Evolutionary conservation across 129 eudicot species (phyloP).

Genomic region (Helianthus annuus): DNA sequence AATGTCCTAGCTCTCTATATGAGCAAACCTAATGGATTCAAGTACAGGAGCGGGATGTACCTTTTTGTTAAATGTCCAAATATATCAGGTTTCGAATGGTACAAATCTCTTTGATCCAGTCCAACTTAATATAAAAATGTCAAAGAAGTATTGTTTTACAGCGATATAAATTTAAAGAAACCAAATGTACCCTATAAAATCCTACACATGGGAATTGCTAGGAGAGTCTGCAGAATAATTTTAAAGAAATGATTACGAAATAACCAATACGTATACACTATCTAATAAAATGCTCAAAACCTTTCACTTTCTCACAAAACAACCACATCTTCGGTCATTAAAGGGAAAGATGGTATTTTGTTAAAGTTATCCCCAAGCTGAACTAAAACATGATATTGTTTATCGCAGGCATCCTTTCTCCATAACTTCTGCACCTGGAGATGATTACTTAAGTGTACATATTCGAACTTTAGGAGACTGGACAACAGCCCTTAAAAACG

Average conservation of each 20-base stretch:
- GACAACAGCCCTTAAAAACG: constrained; percentile 74
- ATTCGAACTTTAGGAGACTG: constrained; percentile 95
- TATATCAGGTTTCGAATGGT: constrained; percentile 86
- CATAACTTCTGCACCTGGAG: constrained; percentile 95
- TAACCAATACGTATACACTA: too few relatives aligned
- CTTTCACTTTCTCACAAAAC: too few relatives aligned
- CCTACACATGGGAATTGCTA: too few relatives aligned
- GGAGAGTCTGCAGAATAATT: too few relatives aligned
- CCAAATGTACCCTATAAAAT: too few relatives aligned
- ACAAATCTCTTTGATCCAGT: not conserved
- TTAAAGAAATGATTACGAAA: too few relatives aligned
- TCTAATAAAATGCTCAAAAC: too few relatives aligned
- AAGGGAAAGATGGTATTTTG: not conserved
- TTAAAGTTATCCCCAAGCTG: not conserved
- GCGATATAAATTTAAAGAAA: too few relatives aligned
- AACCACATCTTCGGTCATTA: too few relatives aligned
- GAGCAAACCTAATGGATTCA: constrained; percentile 85
- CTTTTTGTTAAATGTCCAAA: constrained; percentile 91
- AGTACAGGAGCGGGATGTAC: constrained; percentile 98
- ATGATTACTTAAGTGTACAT: constrained; percentile 83
- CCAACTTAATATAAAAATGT: not conserved
- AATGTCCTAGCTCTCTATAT: constrained; percentile 86
- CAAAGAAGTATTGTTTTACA: not conserved
- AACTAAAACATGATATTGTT: not conserved
- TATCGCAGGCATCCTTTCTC: constrained; percentile 94